These are phyloP conservation scores for Spergularia azorica DNA, from an alignment of 179 eudicot species.

Conservation along the genomic window DNA sequence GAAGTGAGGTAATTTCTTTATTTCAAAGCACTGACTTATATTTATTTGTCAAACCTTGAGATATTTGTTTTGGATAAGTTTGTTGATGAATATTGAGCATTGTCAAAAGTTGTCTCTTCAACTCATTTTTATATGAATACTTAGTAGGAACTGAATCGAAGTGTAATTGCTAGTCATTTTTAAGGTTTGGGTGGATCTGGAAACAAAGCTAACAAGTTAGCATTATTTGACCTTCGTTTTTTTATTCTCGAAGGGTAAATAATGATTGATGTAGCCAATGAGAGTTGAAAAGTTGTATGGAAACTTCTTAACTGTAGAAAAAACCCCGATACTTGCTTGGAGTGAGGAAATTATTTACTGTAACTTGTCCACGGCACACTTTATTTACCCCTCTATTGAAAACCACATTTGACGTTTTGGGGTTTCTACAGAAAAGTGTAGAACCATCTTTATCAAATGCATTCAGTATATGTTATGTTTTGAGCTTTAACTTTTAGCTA, in stretches of 20 bases:
- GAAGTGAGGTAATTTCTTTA: constrained; percentile 67
- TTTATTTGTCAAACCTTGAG: not conserved
- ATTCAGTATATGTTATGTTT: not conserved
- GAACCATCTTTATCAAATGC: not conserved
- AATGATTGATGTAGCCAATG: no score
- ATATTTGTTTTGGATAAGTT: not conserved
- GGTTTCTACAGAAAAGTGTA: not conserved
- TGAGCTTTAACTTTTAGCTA: no score
- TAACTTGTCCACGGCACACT: no score
- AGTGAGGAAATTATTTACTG: not conserved
- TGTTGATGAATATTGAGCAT: not conserved
- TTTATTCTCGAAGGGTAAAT: not conserved
- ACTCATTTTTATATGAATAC: no score
- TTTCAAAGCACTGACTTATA: constrained; percentile 4
- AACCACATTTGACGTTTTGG: not conserved
- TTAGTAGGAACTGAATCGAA: no score
- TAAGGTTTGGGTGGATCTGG: not conserved
- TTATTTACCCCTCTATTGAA: not conserved
- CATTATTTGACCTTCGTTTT: not conserved
- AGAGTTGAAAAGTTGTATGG: no score
- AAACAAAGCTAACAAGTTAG: not conserved
- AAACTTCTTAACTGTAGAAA: not conserved
- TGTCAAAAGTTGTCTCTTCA: not conserved
- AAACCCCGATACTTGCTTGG: not conserved
- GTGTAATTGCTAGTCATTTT: no score